phyloP scores from a whole-genome alignment of 176 grass and related monocot genomes.

The Oropetium thomaeum region DNA sequence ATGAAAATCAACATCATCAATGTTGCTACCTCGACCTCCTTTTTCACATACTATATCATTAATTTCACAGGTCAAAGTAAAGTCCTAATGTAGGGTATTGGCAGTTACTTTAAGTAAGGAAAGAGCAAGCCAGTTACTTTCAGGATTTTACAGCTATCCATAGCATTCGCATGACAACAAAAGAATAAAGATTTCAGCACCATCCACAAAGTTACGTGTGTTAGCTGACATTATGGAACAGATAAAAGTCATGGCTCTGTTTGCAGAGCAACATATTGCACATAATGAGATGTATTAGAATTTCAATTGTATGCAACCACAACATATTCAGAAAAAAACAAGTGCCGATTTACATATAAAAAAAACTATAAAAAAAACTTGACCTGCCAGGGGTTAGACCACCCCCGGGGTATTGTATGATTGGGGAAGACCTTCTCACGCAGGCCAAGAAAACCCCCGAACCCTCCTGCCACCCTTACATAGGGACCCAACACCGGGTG shows the following conservation, averaged over 20 bases:
- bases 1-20: neutral
- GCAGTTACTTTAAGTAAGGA: neutral
- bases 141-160: neutral
- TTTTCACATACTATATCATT: neutral
- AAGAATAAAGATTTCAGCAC: neutral
- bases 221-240: neutral
- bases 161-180: conserved; percentile 15
- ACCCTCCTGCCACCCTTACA: too few relatives aligned
- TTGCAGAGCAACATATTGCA: neutral
- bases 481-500: too few relatives aligned
- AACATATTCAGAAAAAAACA: neutral
- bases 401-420: too few relatives aligned
- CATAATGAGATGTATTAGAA: neutral
- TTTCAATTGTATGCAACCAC: neutral
- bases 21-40: neutral
- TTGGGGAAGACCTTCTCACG: too few relatives aligned
- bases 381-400: too few relatives aligned
- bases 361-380: too few relatives aligned
- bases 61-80: neutral
- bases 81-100: neutral
- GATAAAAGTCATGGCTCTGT: neutral
- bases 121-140: neutral
- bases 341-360: neutral
- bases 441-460: too few relatives aligned
- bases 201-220: neutral